Conservation (phyloP, 768 basidiomycete species). For the Pisolithus albus region DNA sequence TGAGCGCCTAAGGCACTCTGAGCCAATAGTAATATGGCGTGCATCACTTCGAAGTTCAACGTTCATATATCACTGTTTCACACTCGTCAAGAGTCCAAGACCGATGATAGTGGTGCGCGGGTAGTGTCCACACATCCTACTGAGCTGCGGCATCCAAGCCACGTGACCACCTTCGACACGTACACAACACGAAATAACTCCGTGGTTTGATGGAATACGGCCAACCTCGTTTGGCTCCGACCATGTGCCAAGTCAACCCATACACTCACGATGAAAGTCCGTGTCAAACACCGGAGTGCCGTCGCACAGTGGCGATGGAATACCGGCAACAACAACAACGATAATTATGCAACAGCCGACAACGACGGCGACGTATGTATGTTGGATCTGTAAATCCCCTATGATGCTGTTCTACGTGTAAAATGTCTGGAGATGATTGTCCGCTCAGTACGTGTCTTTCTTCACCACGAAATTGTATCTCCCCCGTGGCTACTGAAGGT, state of each 20-base stretch:
- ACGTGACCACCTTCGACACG: not conserved
- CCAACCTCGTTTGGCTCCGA: not conserved
- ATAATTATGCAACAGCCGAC: constrained; percentile 7
- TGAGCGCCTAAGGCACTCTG: too few relatives aligned
- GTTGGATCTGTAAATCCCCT: constrained; percentile 86
- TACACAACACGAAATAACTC: constrained; percentile 5
- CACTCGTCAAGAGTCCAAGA: too few relatives aligned
- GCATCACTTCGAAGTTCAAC: too few relatives aligned
- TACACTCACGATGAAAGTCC: constrained; percentile 58
- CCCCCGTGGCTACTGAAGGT: constrained; percentile 4
- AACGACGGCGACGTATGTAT: constrained; percentile 64
- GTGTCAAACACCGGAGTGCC: constrained; percentile 78
- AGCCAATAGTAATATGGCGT: too few relatives aligned
- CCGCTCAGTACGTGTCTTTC: constrained; percentile 61
- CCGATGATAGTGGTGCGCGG: too few relatives aligned
- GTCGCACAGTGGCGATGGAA: constrained; percentile 91
- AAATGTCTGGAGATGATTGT: constrained; percentile 94
- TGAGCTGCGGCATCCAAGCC: not conserved
- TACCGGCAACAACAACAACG: constrained; percentile 27
- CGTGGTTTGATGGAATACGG: not conserved
- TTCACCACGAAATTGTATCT: not conserved
- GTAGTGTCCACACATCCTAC: too few relatives aligned
- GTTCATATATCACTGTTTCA: too few relatives aligned
- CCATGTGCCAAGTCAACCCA: not conserved
- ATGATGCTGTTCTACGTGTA: constrained; percentile 92